phyloP scores from a whole-genome alignment of 2,329 filamentous ascomycete species.

The Purpureocillium takamizusanense region DNA sequence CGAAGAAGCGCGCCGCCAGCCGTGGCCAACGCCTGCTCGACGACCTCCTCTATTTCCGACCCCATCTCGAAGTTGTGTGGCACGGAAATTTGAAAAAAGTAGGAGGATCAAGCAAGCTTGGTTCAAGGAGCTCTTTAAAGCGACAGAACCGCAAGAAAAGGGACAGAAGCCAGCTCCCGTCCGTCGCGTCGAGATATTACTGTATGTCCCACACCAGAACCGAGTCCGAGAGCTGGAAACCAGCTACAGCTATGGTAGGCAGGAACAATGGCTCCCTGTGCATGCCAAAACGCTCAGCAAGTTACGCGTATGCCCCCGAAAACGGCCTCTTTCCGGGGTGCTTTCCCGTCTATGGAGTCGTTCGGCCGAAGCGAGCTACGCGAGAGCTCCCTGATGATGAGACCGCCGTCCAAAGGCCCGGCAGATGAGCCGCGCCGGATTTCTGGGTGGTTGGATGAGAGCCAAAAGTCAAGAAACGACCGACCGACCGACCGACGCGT shows the following conservation, averaged over 20 bases:
- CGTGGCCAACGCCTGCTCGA: conserved; percentile 7
- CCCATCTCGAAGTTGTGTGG: too few relatives aligned
- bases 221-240: too few relatives aligned
- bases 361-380: too few relatives aligned
- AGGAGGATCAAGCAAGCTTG: too few relatives aligned
- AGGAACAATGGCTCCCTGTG: neutral
- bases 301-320: neutral
- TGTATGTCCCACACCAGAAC: neutral
- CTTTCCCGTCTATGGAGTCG: too few relatives aligned
- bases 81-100: too few relatives aligned
- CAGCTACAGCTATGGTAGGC: neutral
- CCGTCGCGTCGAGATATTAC: neutral
- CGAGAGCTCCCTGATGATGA: too few relatives aligned
- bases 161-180: neutral
- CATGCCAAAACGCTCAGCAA: neutral
- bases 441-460: too few relatives aligned
- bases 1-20: conserved; percentile 4
- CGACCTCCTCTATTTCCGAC: conserved; percentile 1
- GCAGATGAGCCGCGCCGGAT: too few relatives aligned
- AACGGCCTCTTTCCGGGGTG: neutral
- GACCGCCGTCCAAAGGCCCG: too few relatives aligned
- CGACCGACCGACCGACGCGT: too few relatives aligned
- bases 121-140: neutral
- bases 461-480: too few relatives aligned
- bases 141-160: neutral